These are phyloP conservation scores for Beauveria brongniartii DNA, from an alignment of 2,329 filamentous ascomycete species.

Conservation along the genomic window DNA sequence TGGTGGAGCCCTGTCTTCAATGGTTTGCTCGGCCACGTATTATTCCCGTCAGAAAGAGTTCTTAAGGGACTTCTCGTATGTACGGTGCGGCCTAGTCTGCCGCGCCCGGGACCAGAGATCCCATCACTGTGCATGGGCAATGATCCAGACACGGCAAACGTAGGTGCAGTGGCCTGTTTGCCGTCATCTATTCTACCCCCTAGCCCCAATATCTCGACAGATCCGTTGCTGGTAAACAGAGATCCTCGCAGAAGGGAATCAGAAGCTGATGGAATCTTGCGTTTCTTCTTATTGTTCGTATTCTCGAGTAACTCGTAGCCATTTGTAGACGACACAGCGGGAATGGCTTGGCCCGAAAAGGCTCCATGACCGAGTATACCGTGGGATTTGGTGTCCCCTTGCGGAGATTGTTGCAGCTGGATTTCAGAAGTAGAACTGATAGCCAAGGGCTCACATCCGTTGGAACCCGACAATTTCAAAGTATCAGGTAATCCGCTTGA, in stretches of 20 bases:
- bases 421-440: neutral
- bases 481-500: neutral
- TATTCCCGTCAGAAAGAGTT: conserved; percentile 50
- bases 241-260: conserved; percentile 43
- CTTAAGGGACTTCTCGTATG: conserved; percentile 56
- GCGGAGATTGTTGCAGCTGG: neutral
- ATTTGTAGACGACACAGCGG: conserved; percentile 65
- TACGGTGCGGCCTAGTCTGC: conserved; percentile 64
- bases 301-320: conserved; percentile 98
- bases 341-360: conserved; percentile 33
- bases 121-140: conserved; percentile 46
- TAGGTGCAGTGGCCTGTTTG: conserved; percentile 15
- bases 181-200: conserved; percentile 18
- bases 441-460: neutral
- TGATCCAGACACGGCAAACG: conserved; percentile 35
- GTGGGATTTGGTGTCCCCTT: neutral
- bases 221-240: conserved; percentile 15
- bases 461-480: neutral
- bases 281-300: conserved; percentile 98
- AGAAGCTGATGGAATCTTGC: conserved; percentile 89
- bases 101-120: conserved; percentile 77
- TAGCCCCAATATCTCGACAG: neutral
- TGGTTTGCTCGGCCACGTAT: conserved; percentile 44
- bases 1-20: conserved; percentile 29
- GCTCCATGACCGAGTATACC: neutral